Conservation (phyloP, 176 grass and related monocot species). For the Canna indica region DNA sequence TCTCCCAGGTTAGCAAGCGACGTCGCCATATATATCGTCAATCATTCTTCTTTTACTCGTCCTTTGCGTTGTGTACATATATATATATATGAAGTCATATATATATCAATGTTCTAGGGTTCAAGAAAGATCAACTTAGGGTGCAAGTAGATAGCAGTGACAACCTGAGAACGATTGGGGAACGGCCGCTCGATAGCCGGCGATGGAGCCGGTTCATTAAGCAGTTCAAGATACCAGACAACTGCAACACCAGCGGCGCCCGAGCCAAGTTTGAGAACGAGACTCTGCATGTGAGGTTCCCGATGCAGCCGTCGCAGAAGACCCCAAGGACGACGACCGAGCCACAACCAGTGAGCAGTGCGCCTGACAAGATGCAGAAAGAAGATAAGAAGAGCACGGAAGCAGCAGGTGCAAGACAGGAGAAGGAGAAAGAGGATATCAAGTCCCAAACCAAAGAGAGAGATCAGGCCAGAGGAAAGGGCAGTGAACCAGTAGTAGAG, state of each 20-base stretch:
- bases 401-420: too few relatives aligned
- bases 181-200: slow-evolving; percentile 20
- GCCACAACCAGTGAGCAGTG: too few relatives aligned
- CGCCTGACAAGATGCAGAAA: too few relatives aligned
- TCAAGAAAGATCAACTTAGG: slow-evolving; percentile 46
- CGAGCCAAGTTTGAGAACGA: slow-evolving; percentile 1
- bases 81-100: background rate
- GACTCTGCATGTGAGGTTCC: background rate
- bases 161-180: slow-evolving; percentile 34
- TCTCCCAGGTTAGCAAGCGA: background rate
- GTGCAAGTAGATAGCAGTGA: slow-evolving; percentile 55
- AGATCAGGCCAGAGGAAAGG: too few relatives aligned
- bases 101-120: slow-evolving; percentile 30
- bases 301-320: too few relatives aligned
- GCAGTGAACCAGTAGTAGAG: too few relatives aligned
- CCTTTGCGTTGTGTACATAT: background rate
- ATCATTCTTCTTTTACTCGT: background rate
- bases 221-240: slow-evolving; percentile 31
- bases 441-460: too few relatives aligned
- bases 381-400: too few relatives aligned
- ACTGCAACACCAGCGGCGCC: background rate
- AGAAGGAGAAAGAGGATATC: too few relatives aligned
- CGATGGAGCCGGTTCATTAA: slow-evolving; percentile 52
- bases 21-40: too few relatives aligned
- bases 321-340: too few relatives aligned